phyloP scores from a whole-genome alignment of 805 yeast species.

The Candida endomychidarum region DNA sequence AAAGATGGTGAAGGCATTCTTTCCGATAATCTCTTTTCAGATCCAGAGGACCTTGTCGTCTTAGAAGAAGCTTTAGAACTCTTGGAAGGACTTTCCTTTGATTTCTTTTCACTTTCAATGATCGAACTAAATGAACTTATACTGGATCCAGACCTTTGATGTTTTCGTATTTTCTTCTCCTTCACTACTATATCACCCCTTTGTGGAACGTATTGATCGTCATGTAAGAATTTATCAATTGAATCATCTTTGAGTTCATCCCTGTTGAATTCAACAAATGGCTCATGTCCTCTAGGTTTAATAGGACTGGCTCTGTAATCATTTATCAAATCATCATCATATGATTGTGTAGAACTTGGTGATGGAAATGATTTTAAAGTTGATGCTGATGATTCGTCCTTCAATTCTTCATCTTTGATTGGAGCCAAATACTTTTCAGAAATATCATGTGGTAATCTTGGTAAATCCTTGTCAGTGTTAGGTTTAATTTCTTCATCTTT shows the following conservation, averaged over 20 bases:
- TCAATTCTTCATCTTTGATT: conserved; percentile 4
- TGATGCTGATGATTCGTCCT: conserved; percentile 6
- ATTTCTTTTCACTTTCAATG: conserved; percentile 1
- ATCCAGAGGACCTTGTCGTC: not conserved
- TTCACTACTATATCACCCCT: conserved; percentile 15
- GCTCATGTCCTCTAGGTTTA: not conserved
- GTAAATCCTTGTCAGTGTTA: conserved; percentile 1
- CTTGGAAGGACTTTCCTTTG: too few species aligned
- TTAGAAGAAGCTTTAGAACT: not conserved
- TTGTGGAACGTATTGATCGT: conserved; percentile 16
- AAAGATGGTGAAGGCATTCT: conserved; percentile 11
- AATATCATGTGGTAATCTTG: conserved; percentile 6
- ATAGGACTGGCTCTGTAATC: conserved; percentile 16
- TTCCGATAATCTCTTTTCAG: not conserved
- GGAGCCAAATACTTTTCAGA: conserved; percentile 6
- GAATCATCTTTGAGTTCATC: conserved; percentile 3
- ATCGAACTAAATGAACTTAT: conserved; percentile 8
- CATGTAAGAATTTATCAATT: conserved; percentile 13
- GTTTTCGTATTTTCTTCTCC: conserved; percentile 8
- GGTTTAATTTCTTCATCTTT: not conserved
- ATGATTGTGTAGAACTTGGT: conserved; percentile 11
- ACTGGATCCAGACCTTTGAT: conserved; percentile 6
- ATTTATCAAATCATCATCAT: conserved; percentile 16
- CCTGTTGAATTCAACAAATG: conserved; percentile 4
- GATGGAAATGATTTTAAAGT: conserved; percentile 13